Evolutionary conservation across 805 yeast genomes (phyloP), one percentile per base, ranked within the genome.

Genomic region (Spathaspora hagerdaliae): DNA sequence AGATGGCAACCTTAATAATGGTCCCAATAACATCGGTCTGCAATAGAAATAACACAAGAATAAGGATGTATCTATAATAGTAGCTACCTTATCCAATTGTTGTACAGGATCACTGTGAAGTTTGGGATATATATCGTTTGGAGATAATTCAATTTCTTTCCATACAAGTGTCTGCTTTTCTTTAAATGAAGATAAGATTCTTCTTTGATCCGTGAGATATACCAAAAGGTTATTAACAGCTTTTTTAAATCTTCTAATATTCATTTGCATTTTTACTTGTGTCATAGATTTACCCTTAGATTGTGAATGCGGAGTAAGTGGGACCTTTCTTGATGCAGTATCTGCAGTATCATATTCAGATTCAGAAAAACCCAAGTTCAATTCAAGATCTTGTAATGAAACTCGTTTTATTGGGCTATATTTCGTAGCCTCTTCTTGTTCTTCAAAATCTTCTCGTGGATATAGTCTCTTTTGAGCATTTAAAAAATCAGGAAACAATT

Each of bases 11-110:
- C 98, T 72, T 5, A 92, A 71, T 15, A 92, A 76, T 0, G 98
- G 94, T 0, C 92, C 96, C 11, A 92, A 76, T 59, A 92, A 71
- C 50, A 84, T 76, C 0, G 87, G 86, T 44, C 80, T 79, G 29
- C 79, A 78, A n/a, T 80, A 59, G 47, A 81, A 69, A 58, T 94
- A 92, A 48, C 94, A 79, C 42, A 79, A 71, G 55, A 92, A 88
- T 14, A 94, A 69, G 1, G 88, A 74, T 0, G 96, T 85, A 57
- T 92, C 99, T 2, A 94, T 77, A 39, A 79, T 64, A 9, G 71
- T 60, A 0, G 78, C 75, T 19, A 67, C 54, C 19, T 60, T 58
- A 5, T 54, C 53, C 33, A 71, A 47, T 24, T 56, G 49, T 7
- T 50, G 44, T n/a, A 56, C 45, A n/a, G 58, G 42, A 13, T 59